A percentile compares a stretch with the other conserved stretches of the same genome.
Conservation (phyloP, 108 stramenopile species). For the Nitzschia sp. region DNA sequence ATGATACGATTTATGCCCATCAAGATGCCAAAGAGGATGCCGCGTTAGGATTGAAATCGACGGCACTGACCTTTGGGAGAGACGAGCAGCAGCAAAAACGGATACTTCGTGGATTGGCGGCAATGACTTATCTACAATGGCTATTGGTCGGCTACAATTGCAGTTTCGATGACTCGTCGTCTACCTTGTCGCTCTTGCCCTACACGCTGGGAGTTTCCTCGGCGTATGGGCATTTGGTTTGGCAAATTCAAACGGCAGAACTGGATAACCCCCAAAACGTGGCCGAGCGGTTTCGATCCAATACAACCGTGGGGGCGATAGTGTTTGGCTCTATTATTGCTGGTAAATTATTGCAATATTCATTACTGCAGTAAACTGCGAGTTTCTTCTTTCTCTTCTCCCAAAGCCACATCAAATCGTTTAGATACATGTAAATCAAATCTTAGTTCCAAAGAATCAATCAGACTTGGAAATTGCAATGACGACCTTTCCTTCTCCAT, state of each 20-base stretch:
- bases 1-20: conserved; percentile 99
- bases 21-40: conserved; percentile 96
- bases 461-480: conserved; percentile 25
- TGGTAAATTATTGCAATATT: conserved; percentile 20
- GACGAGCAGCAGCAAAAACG: conserved; percentile 54
- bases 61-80: conserved; percentile 87
- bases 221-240: conserved; percentile 78
- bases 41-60: conserved; percentile 85
- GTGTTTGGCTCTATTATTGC: conserved; percentile 75
- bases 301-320: conserved; percentile 69
- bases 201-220: conserved; percentile 59
- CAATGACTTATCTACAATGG: conserved; percentile 49
- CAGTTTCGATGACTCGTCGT: background rate
- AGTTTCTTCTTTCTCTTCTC: no score
- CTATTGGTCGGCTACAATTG: conserved; percentile 55
- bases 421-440: no score
- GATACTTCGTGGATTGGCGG: conserved; percentile 58
- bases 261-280: conserved; percentile 78
- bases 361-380: background rate
- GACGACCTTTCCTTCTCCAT: conserved; percentile 71
- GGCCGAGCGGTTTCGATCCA: conserved; percentile 81
- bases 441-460: background rate
- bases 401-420: no score
- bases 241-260: conserved; percentile 88
- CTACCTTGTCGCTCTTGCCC: conserved; percentile 11